phyloP scores from a whole-genome alignment of 2,329 filamentous ascomycete genomes.

The Pyrenochaeta sp. region DNA sequence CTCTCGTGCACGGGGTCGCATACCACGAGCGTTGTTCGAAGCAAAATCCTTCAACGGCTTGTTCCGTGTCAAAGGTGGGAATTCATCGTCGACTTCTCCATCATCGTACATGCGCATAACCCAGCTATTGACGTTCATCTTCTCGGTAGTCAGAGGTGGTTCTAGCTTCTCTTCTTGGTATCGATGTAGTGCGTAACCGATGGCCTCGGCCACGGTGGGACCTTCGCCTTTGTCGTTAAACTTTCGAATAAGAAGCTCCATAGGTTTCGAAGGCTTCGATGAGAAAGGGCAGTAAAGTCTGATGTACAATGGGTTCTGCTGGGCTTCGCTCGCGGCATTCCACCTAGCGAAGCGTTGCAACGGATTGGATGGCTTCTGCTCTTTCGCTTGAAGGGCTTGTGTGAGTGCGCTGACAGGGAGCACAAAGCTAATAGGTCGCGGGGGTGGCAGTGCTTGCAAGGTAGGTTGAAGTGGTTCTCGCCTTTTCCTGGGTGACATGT shows the following conservation, averaged over 20 bases:
- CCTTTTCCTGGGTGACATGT: constrained; percentile 68
- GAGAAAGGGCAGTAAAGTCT: constrained; percentile 81
- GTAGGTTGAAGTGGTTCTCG: constrained; percentile 59
- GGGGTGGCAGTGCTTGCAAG: constrained; percentile 74
- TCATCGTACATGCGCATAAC: constrained; percentile 84
- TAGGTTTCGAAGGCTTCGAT: constrained; percentile 68
- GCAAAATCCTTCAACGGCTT: constrained; percentile 81
- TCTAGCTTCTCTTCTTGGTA: constrained; percentile 80
- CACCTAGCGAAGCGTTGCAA: constrained; percentile 80
- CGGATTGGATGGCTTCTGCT: constrained; percentile 73
- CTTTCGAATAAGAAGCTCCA: constrained; percentile 75
- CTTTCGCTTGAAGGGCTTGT: constrained; percentile 75
- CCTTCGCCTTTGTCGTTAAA: constrained; percentile 73
- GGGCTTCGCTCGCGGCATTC: constrained; percentile 78
- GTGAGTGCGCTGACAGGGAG: constrained; percentile 76
- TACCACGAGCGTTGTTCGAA: constrained; percentile 76
- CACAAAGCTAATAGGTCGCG: constrained; percentile 74
- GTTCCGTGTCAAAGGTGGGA: constrained; percentile 78
- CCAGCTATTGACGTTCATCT: constrained; percentile 83
- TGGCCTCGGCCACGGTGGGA: constrained; percentile 80
- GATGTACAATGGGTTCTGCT: constrained; percentile 72
- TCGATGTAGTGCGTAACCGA: constrained; percentile 79
- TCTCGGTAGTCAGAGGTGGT: constrained; percentile 69
- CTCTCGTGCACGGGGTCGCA: constrained; percentile 71
- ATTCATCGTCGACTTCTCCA: constrained; percentile 85